phyloP scores from a whole-genome alignment of 2,329 filamentous ascomycete species.

The Fusarium sp. region DNA sequence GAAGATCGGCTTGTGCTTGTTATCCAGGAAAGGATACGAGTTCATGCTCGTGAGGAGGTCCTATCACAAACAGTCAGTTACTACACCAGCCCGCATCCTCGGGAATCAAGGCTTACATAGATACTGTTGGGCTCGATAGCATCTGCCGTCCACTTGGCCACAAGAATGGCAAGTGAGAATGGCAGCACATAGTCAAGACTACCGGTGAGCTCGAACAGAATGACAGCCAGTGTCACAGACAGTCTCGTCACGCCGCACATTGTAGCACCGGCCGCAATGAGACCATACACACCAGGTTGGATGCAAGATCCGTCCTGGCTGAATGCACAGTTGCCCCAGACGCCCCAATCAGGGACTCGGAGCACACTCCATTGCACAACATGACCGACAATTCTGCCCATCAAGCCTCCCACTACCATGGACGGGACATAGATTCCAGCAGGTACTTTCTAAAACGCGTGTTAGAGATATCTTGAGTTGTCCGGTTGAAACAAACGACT shows the following conservation, averaged over 20 bases:
- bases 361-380: conserved; percentile 84
- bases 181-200: conserved; percentile 95
- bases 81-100: background rate
- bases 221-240: conserved; percentile 93
- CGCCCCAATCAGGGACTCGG: conserved; percentile 73
- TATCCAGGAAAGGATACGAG: conserved; percentile 96
- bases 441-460: conserved; percentile 77
- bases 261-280: conserved; percentile 93
- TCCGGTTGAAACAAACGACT: conserved; percentile 43
- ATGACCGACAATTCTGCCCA: conserved; percentile 90
- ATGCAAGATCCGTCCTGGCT: conserved; percentile 83
- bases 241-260: conserved; percentile 98
- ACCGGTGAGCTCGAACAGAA: conserved; percentile 94
- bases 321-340: conserved; percentile 81
- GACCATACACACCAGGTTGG: conserved; percentile 94
- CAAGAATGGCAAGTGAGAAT: conserved; percentile 90
- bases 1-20: conserved; percentile 92
- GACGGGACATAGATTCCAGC: conserved; percentile 98
- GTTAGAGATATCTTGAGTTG: conserved; percentile 35
- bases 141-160: conserved; percentile 98
- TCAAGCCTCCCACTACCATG: conserved; percentile 96
- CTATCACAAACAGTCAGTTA: conserved; percentile 50
- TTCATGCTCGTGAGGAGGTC: conserved; percentile 97
- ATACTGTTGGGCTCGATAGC: conserved; percentile 94
- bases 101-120: conserved; percentile 67